Base-by-base conservation (phyloP, 306 rosid species). In the Geum urbanum region DNA sequence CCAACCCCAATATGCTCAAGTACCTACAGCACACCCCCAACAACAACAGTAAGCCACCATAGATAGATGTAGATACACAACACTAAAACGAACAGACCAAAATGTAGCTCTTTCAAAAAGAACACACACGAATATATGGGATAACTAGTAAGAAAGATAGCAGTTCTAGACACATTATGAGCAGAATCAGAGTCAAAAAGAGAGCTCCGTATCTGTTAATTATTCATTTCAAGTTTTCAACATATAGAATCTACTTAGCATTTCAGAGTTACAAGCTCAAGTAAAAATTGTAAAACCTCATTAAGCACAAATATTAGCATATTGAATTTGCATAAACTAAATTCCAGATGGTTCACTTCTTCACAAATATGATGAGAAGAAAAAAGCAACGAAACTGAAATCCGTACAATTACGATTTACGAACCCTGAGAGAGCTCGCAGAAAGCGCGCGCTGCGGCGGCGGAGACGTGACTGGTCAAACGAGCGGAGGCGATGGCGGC, bases 371-470 rank as follows among this genome's bases (percentile, higher is more conserved):
- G 14, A 27, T 4, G 9, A 4, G 48, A 18, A 0, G 20, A 6
- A 16, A 9, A 2, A 47, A 5, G 18, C 47, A 32, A 49, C 18
- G 44, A 49, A 37, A 32, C 5, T 0, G 37, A 16, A 50, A 66
- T 37, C 16, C 20, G 39, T 22, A 69, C 73, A 69, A 54, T 67
- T 64, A 73, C 64, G 77, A 73, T 19, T 58, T 59, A 61, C 68
- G 77, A 78, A 82, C 92, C 89, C 84, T 83, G 87, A 68, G 89
- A 87, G 82, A 87, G 69, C 70, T 87, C 87, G 66, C 89, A 83
- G 64, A 76, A 83, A 66, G 87, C 80, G 66, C 89, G 85, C 35
- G 76, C 81, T 63, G 83, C 75, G 22, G 83, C 75, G 22, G 73
- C 72, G 11, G 86, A 72, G 24, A 80, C 64, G 80, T 79, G 89